Evolutionary conservation across 768 basidiomycete genomes (phyloP).

Genomic region (Pleurotus cornucopiae): DNA sequence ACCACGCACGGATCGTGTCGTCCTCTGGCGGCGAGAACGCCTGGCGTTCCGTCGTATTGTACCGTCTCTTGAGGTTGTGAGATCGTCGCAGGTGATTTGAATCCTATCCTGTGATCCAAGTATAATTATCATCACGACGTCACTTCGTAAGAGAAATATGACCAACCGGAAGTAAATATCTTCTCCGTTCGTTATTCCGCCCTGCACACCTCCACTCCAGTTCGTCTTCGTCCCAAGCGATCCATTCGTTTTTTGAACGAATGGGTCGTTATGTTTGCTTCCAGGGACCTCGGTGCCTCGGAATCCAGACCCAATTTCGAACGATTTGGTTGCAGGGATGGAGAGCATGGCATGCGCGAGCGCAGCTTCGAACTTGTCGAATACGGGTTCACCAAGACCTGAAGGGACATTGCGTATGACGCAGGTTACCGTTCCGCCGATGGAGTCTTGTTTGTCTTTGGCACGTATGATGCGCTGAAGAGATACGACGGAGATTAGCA

Average conservation of each 20-base stretch:
- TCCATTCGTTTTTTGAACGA: slow-evolving; percentile 61
- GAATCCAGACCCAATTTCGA: slow-evolving; percentile 98
- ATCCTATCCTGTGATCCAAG: slow-evolving; percentile 63
- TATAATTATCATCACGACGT: not conserved
- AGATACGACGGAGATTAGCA: slow-evolving; percentile 4
- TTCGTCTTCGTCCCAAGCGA: slow-evolving; percentile 83
- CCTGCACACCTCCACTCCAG: slow-evolving; percentile 97
- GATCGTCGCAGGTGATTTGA: slow-evolving; percentile 99
- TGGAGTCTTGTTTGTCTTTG: slow-evolving; percentile 87
- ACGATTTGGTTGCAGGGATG: slow-evolving; percentile 97
- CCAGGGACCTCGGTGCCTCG: slow-evolving; percentile 91
- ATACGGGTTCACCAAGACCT: slow-evolving; percentile 95
- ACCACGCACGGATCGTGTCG: slow-evolving; percentile 98
- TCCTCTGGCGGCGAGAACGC: slow-evolving; percentile 85
- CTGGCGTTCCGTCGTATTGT: slow-evolving; percentile 89
- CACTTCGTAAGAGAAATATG: not conserved
- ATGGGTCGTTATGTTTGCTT: slow-evolving; percentile 89
- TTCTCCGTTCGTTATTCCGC: slow-evolving; percentile 97
- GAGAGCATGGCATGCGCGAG: slow-evolving; percentile 98
- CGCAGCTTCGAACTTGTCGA: slow-evolving; percentile 96
- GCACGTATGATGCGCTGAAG: slow-evolving; percentile 87
- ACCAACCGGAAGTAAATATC: slow-evolving; percentile 93
- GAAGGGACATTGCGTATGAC: slow-evolving; percentile 87
- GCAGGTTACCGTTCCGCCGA: slow-evolving; percentile 97
- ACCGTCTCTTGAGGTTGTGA: slow-evolving; percentile 87